Conservation (phyloP, 768 basidiomycete genomes). For the Lentinula aciculospora region DNA sequence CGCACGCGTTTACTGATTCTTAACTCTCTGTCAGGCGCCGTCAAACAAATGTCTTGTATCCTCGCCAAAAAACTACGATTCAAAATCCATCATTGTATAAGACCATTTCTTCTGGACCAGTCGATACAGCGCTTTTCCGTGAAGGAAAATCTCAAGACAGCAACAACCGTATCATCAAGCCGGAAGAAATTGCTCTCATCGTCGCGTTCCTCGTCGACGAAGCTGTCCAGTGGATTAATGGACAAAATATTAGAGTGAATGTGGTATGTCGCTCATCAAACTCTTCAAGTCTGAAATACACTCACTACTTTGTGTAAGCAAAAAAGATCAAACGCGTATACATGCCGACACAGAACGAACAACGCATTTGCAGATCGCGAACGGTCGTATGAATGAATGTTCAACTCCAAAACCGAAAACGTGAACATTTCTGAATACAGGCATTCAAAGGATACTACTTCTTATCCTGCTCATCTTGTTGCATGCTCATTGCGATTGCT, state of each 20-base stretch:
- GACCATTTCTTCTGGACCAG: slow-evolving; percentile 49
- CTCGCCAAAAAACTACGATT: slow-evolving; percentile 53
- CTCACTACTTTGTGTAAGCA: not conserved
- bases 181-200: slow-evolving; percentile 48
- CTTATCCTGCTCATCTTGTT: slow-evolving; percentile 48
- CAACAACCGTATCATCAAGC: slow-evolving; percentile 36
- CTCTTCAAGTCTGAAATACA: not conserved
- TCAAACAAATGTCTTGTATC: slow-evolving; percentile 53
- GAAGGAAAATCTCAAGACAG: slow-evolving; percentile 48
- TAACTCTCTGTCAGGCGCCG: slow-evolving; percentile 20
- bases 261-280: slow-evolving; percentile 33
- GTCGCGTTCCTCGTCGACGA: slow-evolving; percentile 48
- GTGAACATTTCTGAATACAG: slow-evolving; percentile 22
- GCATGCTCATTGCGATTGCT: slow-evolving; percentile 94
- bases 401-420: not conserved
- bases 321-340: no score
- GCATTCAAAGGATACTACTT: slow-evolving; percentile 9
- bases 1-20: not conserved
- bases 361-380: no score
- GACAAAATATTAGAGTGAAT: slow-evolving; percentile 49
- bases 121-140: slow-evolving; percentile 53
- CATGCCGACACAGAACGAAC: no score
- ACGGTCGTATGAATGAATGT: not conserved
- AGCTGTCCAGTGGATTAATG: slow-evolving; percentile 53
- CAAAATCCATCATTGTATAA: slow-evolving; percentile 51